Conservation (phyloP, 2,329 filamentous ascomycete species). For the Biscogniauxia mediterranea region DNA sequence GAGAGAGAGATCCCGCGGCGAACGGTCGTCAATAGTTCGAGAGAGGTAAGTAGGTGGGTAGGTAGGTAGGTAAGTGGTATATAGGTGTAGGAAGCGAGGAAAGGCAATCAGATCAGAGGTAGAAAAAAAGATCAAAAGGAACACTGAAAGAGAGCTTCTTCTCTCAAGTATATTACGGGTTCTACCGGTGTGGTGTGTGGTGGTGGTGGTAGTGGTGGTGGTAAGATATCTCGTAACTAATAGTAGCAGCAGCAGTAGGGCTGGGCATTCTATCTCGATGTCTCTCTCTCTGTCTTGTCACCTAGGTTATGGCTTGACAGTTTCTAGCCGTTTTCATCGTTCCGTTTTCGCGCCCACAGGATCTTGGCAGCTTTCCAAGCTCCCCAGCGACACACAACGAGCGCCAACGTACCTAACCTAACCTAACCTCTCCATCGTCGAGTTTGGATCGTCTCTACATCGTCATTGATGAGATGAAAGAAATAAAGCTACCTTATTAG, state of each 20-base stretch:
- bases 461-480: not conserved
- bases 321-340: not conserved
- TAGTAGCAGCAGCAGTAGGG: not conserved
- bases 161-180: slow-evolving; percentile 3
- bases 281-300: too few relatives aligned
- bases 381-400: slow-evolving; percentile 1
- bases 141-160: not conserved
- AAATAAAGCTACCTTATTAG: not conserved
- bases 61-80: too few relatives aligned
- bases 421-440: not conserved
- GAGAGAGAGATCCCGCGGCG: not conserved
- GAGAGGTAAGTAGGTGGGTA: too few relatives aligned
- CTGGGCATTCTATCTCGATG: too few relatives aligned
- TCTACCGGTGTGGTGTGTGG: slow-evolving; percentile 2
- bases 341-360: slow-evolving; percentile 19
- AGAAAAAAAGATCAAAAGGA: not conserved
- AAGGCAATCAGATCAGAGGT: not conserved
- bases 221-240: not conserved
- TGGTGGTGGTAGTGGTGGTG: too few relatives aligned
- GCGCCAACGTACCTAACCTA: too few relatives aligned
- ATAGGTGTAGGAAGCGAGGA: slow-evolving; percentile 6
- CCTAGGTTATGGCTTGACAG: not conserved
- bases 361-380: slow-evolving; percentile 9
- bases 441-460: not conserved
- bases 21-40: not conserved